Base-by-base conservation (phyloP, 306 rosid genomes). In the Quillaja saponaria region DNA sequence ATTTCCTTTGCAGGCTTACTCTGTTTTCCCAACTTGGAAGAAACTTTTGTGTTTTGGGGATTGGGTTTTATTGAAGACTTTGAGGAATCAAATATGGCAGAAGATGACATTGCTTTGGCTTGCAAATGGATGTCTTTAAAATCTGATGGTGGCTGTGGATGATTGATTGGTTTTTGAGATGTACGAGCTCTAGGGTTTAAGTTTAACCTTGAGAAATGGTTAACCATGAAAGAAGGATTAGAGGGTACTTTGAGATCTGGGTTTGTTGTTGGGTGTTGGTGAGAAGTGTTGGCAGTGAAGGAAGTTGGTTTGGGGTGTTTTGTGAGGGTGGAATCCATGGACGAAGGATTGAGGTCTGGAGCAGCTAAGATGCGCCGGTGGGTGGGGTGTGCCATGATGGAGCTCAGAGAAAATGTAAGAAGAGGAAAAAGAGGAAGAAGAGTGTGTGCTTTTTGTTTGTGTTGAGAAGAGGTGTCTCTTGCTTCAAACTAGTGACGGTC, bases 11-110 rank as follows among this genome's bases (percentile, higher is more conserved):
- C 49, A n/a, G 61, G 10, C 19, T 55, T 63, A 10, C 67, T 19
- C n/a, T 75, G 76, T 28, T 62, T 64, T 40, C 44, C 77, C 19
- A 25, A 9, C 41, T 40, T 34, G 6, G 71, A 44, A 7, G 58
- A 28, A 4, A 25, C 14, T 20, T 48, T 72, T 10, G 47, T 11
- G 65, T 59, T 61, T 1, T 58, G 67, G 63, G 72, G 40, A 12
- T 68, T 61, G 0, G 74, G 46, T 72, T 70, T 83, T n/a, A 67
- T 35, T 11, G 72, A 71, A 28, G 34, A 20, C 55, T 76, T 80
- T 45, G 85, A 82, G 40, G 88, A 69, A 55, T 78, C 86, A 5
- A 73, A 13, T n/a, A 76, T 74, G 38, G 81, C 71, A 6, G 96
- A 85, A 41, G 73, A 20, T n/a, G 94, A 15, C 80, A 83, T 59